These are phyloP conservation scores for Phytophthora megakarya DNA, from an alignment of 352 stramenopile species.

Conservation along the genomic window DNA sequence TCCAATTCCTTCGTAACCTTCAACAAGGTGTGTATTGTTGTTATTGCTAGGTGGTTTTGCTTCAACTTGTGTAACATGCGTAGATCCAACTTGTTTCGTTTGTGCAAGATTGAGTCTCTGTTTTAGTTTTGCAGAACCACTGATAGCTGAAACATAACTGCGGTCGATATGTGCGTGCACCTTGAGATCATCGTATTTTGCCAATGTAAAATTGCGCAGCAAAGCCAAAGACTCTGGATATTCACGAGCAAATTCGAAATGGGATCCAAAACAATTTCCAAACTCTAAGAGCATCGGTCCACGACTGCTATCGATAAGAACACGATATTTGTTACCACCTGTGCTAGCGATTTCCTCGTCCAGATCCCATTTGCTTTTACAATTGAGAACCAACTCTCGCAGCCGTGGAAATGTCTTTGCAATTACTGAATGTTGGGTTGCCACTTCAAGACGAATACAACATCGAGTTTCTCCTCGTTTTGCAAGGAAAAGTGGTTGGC, in stretches of 20 bases:
- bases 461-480: slow-evolving; percentile 72
- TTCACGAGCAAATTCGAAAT: slow-evolving; percentile 64
- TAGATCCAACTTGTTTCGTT: slow-evolving; percentile 41
- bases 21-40: slow-evolving; percentile 25
- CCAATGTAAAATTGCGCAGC: slow-evolving; percentile 59
- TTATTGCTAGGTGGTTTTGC: slow-evolving; percentile 11
- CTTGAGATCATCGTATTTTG: slow-evolving; percentile 68
- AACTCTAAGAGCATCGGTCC: slow-evolving; percentile 85
- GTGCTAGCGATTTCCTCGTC: slow-evolving; percentile 80
- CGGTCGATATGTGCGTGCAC: slow-evolving; percentile 76
- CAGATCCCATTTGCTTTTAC: slow-evolving; percentile 78
- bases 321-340: slow-evolving; percentile 72
- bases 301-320: slow-evolving; percentile 77
- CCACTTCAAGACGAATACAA: slow-evolving; percentile 64
- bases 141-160: slow-evolving; percentile 73
- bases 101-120: slow-evolving; percentile 52
- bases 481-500: slow-evolving; percentile 44
- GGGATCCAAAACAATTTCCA: slow-evolving; percentile 72
- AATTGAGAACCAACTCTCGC: slow-evolving; percentile 71
- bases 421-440: slow-evolving; percentile 45
- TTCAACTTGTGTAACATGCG: slow-evolving; percentile 15
- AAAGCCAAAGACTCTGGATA: slow-evolving; percentile 59
- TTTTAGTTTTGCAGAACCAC: slow-evolving; percentile 53
- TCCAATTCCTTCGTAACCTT: slow-evolving; percentile 30
- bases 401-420: slow-evolving; percentile 32